phyloP scores from a whole-genome alignment of 2,329 filamentous ascomycete genomes.

The Aspergillus quadricinctus region DNA sequence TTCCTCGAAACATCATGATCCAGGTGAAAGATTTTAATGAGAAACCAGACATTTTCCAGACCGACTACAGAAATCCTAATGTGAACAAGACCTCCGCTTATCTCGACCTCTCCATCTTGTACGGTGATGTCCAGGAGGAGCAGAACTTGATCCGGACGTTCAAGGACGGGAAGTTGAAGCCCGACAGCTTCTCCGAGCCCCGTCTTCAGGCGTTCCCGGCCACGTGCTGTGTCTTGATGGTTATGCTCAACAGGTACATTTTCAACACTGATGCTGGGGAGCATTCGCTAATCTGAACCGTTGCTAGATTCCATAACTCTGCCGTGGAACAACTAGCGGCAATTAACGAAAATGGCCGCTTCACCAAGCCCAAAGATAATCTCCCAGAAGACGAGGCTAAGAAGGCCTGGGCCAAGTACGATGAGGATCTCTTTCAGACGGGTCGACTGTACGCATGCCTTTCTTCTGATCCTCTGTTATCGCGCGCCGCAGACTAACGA shows the following conservation, averaged over 20 bases:
- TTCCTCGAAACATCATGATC: neutral
- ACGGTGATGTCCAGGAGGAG: slow-evolving; percentile 56
- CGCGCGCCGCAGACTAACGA: slow-evolving; percentile 13
- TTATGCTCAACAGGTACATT: slow-evolving; percentile 59
- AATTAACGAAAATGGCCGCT: slow-evolving; percentile 83
- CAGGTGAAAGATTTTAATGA: neutral
- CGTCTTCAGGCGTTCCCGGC: slow-evolving; percentile 67
- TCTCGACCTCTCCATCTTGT: slow-evolving; percentile 66
- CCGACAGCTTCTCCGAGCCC: slow-evolving; percentile 68
- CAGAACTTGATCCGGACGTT: slow-evolving; percentile 56
- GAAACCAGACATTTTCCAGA: slow-evolving; percentile 63
- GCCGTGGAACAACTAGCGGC: slow-evolving; percentile 70
- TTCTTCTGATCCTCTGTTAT: neutral
- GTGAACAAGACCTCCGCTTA: slow-evolving; percentile 67
- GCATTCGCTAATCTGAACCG: neutral
- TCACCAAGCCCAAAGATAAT: slow-evolving; percentile 58
- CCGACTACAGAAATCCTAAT: slow-evolving; percentile 57
- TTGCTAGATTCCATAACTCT: slow-evolving; percentile 70
- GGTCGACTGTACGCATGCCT: slow-evolving; percentile 52
- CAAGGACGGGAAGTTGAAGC: slow-evolving; percentile 66
- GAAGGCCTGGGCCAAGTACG: slow-evolving; percentile 61
- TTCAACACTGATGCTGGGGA: neutral
- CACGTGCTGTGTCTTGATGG: slow-evolving; percentile 64
- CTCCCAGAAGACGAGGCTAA: slow-evolving; percentile 48
- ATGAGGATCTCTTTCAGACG: slow-evolving; percentile 76